A percentile compares a stretch with the other conserved stretches of the same genome.
Evolutionary conservation across 495 filamentous ascomycete genomes (phyloP).

Genomic region (Aspergillus sparsus): DNA sequence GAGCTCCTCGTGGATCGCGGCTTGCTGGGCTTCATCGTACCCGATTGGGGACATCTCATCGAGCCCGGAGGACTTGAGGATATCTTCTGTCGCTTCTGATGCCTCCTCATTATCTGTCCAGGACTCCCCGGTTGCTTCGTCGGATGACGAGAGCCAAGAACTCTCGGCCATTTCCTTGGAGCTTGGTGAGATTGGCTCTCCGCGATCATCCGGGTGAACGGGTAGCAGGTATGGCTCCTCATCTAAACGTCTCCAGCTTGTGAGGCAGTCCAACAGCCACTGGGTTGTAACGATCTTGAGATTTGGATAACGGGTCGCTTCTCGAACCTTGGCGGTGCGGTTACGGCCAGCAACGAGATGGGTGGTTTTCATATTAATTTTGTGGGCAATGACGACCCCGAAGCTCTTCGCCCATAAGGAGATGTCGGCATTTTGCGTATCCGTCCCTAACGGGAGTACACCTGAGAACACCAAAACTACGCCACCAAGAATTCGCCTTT

Average conservation of each 20-base stretch:
- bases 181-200: conserved; percentile 39
- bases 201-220: conserved; percentile 62
- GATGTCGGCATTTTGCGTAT: conserved; percentile 77
- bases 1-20: conserved; percentile 67
- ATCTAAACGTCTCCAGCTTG: conserved; percentile 71
- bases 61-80: conserved; percentile 37
- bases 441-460: conserved; percentile 76
- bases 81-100: conserved; percentile 46
- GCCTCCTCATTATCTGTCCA: conserved; percentile 42
- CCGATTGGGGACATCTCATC: conserved; percentile 39
- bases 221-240: conserved; percentile 73
- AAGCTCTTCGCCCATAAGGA: conserved; percentile 82
- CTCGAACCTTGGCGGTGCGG: conserved; percentile 85
- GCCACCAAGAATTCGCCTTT: conserved; percentile 66
- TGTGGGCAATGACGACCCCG: conserved; percentile 69
- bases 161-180: conserved; percentile 39
- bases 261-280: conserved; percentile 83
- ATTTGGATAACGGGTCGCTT: conserved; percentile 68
- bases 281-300: conserved; percentile 88
- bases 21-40: conserved; percentile 50
- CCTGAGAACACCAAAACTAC: conserved; percentile 83
- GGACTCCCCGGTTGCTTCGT: conserved; percentile 46
- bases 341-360: conserved; percentile 73
- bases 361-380: conserved; percentile 59
- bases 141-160: conserved; percentile 44